Percentiles rank a stretch among this genome's conserved stretches.
Evolutionary conservation across 192 early-diverging fungal genomes (phyloP).

Genomic region (Coemansia sp.): DNA sequence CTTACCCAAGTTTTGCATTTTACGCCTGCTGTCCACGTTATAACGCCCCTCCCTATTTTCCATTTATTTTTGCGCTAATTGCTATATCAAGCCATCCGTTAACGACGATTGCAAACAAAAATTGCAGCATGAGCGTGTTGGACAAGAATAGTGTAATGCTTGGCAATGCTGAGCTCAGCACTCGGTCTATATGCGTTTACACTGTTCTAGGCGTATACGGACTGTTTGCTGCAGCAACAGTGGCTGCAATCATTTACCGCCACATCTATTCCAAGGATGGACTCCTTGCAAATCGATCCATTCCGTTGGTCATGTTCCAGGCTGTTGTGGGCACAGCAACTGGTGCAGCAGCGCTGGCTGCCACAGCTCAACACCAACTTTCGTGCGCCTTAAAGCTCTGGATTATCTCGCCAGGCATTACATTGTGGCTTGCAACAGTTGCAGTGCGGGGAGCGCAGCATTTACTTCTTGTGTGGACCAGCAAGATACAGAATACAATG

Average conservation of each 20-base stretch:
- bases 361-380: slow-evolving; percentile 18
- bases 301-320: slow-evolving; percentile 25
- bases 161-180: slow-evolving; percentile 1
- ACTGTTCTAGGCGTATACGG: slow-evolving; percentile 24
- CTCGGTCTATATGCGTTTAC: slow-evolving; percentile 16
- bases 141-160: neutral
- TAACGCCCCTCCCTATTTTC: neutral
- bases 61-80: neutral
- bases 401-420: slow-evolving; percentile 28
- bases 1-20: neutral
- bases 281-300: slow-evolving; percentile 21
- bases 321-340: slow-evolving; percentile 12
- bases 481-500: neutral
- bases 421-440: slow-evolving; percentile 28
- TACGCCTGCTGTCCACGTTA: neutral
- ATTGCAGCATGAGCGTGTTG: neutral
- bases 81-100: neutral
- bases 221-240: slow-evolving; percentile 17
- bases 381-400: slow-evolving; percentile 42
- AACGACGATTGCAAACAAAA: neutral
- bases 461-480: slow-evolving; percentile 8
- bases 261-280: slow-evolving; percentile 13
- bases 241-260: slow-evolving; percentile 19
- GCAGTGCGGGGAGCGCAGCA: slow-evolving; percentile 30
- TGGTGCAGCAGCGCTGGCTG: slow-evolving; percentile 19